Conservation (phyloP, 2,329 filamentous ascomycete species). For the Diaporthe australafricana region DNA sequence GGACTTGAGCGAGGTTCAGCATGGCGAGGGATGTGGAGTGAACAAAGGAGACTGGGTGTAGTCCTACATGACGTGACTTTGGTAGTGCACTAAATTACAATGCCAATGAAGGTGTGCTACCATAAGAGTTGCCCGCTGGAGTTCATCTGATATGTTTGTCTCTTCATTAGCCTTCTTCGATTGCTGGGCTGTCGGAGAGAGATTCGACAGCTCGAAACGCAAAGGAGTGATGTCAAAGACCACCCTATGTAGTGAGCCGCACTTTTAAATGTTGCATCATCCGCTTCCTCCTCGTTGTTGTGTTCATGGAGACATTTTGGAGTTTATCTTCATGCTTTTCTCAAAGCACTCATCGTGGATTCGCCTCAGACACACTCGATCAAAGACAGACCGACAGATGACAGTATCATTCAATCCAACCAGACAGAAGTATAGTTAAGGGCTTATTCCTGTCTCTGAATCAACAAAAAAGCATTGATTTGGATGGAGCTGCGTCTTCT, state of each 20-base stretch:
- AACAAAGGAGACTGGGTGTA: background rate
- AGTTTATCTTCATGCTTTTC: background rate
- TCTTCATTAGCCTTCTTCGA: background rate
- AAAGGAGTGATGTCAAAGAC: too few relatives aligned
- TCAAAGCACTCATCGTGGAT: too few relatives aligned
- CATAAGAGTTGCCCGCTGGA: accelerated
- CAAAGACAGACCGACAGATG: too few relatives aligned
- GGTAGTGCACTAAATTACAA: background rate
- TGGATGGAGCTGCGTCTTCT: too few relatives aligned
- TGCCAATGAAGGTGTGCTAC: background rate
- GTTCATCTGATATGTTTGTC: background rate
- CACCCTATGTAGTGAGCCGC: background rate
- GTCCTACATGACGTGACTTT: background rate
- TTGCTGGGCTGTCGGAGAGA: background rate
- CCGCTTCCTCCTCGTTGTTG: too few relatives aligned
- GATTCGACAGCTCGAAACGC: too few relatives aligned
- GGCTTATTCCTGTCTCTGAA: too few relatives aligned
- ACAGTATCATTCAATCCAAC: too few relatives aligned
- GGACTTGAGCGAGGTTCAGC: background rate
- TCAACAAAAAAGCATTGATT: too few relatives aligned
- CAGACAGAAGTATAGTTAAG: too few relatives aligned
- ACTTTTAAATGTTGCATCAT: too few relatives aligned
- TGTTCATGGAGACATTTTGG: background rate
- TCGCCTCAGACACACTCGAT: too few relatives aligned
- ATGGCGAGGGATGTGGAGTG: background rate